Percentiles rank a stretch among this genome's conserved stretches.
Conservation (phyloP, 2,329 filamentous ascomycete genomes). For the Fusarium sp. region DNA sequence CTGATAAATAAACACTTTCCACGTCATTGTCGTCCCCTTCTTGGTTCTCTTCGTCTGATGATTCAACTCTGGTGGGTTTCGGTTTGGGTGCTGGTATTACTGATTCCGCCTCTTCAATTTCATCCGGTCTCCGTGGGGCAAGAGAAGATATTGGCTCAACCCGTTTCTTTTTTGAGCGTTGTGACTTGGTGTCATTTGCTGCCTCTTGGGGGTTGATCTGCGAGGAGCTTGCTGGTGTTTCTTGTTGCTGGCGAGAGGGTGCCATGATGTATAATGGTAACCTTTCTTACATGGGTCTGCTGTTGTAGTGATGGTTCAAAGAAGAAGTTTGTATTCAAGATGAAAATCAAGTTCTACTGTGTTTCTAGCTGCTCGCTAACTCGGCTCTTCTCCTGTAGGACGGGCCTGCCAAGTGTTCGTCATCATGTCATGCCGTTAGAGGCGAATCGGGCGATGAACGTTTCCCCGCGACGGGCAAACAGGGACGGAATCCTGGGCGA, state of each 20-base stretch:
- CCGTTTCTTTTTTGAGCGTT: conserved; percentile 6
- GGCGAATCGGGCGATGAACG: conserved; percentile 35
- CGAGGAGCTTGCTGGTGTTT: conserved; percentile 19
- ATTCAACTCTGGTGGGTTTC: conserved; percentile 13
- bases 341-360: background rate
- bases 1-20: conserved; percentile 38
- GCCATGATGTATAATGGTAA: conserved; percentile 15
- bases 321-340: background rate
- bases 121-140: conserved; percentile 25
- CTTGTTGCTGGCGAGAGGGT: conserved; percentile 6
- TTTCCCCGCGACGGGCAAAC: conserved; percentile 38
- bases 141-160: background rate
- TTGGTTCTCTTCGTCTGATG: conserved; percentile 18
- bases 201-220: background rate
- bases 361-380: background rate
- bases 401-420: conserved; percentile 25
- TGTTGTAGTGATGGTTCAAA: background rate
- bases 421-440: conserved; percentile 37
- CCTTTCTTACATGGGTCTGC: background rate
- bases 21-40: conserved; percentile 11
- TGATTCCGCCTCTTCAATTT: conserved; percentile 32
- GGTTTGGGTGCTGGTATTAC: conserved; percentile 11
- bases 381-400: conserved; percentile 1
- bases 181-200: conserved; percentile 5
- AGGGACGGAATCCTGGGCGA: conserved; percentile 37